Evolutionary conservation across 78 protist genomes (phyloP), one percentile per base, ranked within the genome.

Genomic region (Dictyostelium brefeldianum): DNA sequence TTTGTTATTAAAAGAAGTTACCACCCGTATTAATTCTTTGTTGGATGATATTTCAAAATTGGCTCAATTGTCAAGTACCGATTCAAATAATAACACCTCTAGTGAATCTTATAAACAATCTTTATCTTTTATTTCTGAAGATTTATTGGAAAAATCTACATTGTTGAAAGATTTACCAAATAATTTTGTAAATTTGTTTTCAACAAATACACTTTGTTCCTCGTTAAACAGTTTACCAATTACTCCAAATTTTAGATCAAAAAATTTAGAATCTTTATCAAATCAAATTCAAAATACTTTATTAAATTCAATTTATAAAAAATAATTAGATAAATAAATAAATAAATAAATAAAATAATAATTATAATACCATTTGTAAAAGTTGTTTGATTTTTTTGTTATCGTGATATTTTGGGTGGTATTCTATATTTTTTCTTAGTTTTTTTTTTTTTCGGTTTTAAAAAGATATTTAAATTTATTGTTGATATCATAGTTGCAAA

Each of bases 221-320:
- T 43, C 51, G 20, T n/a, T 73, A 20, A 36, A 73, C 22, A 15
- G 27, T 48, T 59, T 83, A 11, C 91, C 91, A 53, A 7, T 83
- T 5, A 83, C 91, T 6, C 80, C 71, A 56, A 47, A 71, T 8
- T 71, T 54, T 20, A 25, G 91, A 56, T 27, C 78, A 7, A 56
- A 57, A 36, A 73, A 71, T 27, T 71, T 83, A 17, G 71, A 83
- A 36, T 20, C 64, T 43, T 31, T 83, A 50, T 20, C 81, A 51
- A 31, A 83, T 29, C 91, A 83, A 83, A 69, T 75, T 71, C 91
- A 83, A 83, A 73, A 71, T 36, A 27, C 31, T 27, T 56, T 83
- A 43, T 56, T 83, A 36, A 59, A 69, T 18, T 29, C 80, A 25
- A 53, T 83, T 31, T 83, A 83, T 73, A 18, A 75, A 51, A 51